phyloP scores from a whole-genome alignment of 2,329 filamentous ascomycete genomes.

The Chaetothyriales sp. region DNA sequence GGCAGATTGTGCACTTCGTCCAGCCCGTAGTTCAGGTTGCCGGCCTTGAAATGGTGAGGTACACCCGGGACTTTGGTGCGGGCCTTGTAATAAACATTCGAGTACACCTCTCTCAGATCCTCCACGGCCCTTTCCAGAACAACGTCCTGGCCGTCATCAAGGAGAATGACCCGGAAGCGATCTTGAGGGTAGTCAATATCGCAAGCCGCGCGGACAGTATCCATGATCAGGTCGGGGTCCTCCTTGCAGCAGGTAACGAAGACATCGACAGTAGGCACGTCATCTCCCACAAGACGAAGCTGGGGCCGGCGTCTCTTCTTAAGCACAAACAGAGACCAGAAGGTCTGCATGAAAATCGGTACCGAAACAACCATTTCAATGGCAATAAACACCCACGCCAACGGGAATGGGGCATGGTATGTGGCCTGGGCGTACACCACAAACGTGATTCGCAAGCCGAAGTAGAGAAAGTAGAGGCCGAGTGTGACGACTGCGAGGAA shows the following conservation, averaged over 20 bases:
- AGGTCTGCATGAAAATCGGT: constrained; percentile 43
- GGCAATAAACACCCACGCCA: constrained; percentile 45
- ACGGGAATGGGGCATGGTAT: constrained; percentile 29
- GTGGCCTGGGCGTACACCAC: constrained; percentile 39
- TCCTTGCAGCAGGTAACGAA: constrained; percentile 46
- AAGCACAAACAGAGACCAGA: constrained; percentile 44
- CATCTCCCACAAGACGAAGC: constrained; percentile 28
- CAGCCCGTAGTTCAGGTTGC: constrained; percentile 40
- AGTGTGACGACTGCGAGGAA: constrained; percentile 25
- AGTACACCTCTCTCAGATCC: constrained; percentile 23
- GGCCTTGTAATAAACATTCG: constrained; percentile 31
- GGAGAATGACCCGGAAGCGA: constrained; percentile 40
- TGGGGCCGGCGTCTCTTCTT: constrained; percentile 42
- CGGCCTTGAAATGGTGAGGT: constrained; percentile 20
- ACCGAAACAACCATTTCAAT: constrained; percentile 38
- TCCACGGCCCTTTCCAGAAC: constrained; percentile 25
- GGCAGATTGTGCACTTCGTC: constrained; percentile 38
- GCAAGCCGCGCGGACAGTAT: constrained; percentile 40
- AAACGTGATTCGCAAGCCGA: constrained; percentile 39
- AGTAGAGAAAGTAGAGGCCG: constrained; percentile 32
- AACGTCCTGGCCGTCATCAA: constrained; percentile 36
- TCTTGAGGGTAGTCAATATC: constrained; percentile 41
- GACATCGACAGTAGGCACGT: constrained; percentile 42
- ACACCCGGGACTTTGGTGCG: constrained; percentile 28
- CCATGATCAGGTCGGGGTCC: constrained; percentile 41